Evolutionary conservation across 257 asterid genomes (phyloP), one percentile per base, ranked within the genome.

Genomic region (Rehmannia glutinosa): DNA sequence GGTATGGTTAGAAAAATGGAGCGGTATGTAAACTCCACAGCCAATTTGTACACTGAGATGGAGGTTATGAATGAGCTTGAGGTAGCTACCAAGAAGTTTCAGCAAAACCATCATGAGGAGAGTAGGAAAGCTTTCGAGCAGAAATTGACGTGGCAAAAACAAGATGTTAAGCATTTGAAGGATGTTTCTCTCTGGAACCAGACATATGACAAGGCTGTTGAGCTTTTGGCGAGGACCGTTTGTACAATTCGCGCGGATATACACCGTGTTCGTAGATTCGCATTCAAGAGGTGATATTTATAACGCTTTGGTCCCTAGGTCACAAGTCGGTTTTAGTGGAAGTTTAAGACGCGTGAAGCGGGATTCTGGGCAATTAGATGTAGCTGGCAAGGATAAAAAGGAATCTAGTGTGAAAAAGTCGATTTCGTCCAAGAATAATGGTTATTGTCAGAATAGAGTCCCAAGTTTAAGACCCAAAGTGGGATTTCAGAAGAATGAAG

Each of bases 161-260:
- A 93, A 70, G 92, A 88, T 62, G 96, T 93, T 69, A 82, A 78
- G 66, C 96, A 83, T 80, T 77, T 88, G 85, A 86, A 87, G 73
- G 86, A 88, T 25, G 85, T 77, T 33, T 93, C 97, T 0, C 84
- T 93, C 1, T 93, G 99, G 99, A 88, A 86, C 71, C 95, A 77
- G 79, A 82, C 92, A 1, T 83, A 85, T 62, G 96, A 93, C 76
- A 90, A 88, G 81, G 82, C 83, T 23, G 84, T 87, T n/a, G 99
- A 91, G 74, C 67, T 90, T 23, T 69, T 93, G 80, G 96, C 89
- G 0, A 77, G 96, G 81, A 88, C 91, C 0, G 83, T 86, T 1
- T 88, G 95, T 66, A 90, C 99, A 0, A 27, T 93, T 10, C 66
- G 84, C 92, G 0, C 77, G 92, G 19, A 71, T 85, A 8, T 35